These are phyloP conservation scores for Prunella vulgaris DNA, from an alignment of 257 asterid species.

Conservation along the genomic window DNA sequence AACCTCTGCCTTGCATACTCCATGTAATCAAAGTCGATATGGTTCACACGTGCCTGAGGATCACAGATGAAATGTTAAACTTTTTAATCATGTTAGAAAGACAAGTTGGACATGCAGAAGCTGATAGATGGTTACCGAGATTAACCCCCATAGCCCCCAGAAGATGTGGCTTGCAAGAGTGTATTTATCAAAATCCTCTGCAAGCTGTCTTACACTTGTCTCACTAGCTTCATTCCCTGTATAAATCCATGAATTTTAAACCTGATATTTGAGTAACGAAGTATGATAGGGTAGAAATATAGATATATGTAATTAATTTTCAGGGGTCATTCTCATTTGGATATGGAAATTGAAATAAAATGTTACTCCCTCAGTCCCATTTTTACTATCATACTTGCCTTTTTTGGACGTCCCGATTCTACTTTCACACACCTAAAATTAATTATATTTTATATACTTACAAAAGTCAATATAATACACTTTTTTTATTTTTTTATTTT, in stretches of 20 bases:
- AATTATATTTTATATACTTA: too few species aligned
- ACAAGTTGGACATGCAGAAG: neutral
- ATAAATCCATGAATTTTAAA: neutral
- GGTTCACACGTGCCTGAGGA: constrained; percentile 68
- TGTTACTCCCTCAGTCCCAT: too few species aligned
- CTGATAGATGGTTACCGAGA: constrained; percentile 53
- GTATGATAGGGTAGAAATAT: neutral
- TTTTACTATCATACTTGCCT: too few species aligned
- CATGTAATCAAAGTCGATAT: constrained; percentile 70
- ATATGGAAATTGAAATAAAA: neutral
- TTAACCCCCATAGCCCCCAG: constrained; percentile 98
- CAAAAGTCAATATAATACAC: too few species aligned
- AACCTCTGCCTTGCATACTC: constrained; percentile 89
- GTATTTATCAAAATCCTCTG: constrained; percentile 58
- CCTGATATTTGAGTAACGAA: neutral
- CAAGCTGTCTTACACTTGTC: constrained; percentile 41
- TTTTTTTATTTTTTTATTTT: too few species aligned
- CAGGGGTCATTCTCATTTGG: constrained; percentile 1
- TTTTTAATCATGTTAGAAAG: neutral
- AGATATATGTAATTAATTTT: neutral
- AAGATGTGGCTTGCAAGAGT: constrained; percentile 81
- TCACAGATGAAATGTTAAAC: neutral
- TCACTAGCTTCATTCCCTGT: constrained; percentile 53
- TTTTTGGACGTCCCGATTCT: too few species aligned
- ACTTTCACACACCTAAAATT: too few species aligned